phyloP scores from a whole-genome alignment of 78 protist species.

The Speleostelium caveatum region DNA sequence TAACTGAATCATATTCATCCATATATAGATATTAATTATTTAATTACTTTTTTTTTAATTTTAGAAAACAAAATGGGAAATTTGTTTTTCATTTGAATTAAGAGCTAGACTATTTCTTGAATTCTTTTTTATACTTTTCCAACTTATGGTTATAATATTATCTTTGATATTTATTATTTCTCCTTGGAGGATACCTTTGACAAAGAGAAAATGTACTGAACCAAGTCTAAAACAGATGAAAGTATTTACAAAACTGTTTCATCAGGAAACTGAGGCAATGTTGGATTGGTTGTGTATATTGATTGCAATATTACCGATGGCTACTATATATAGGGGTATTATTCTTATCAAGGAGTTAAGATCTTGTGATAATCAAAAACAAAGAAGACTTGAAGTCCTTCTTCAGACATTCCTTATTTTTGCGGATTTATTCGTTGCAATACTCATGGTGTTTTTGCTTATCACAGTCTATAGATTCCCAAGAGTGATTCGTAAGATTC shows the following conservation, averaged over 20 bases:
- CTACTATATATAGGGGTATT: constrained; percentile 15
- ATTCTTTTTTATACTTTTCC: not conserved
- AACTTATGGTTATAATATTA: not conserved
- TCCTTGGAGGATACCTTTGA: constrained; percentile 30
- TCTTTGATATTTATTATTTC: constrained; percentile 3
- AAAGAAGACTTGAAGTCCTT: constrained; percentile 6
- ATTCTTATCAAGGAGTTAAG: not conserved
- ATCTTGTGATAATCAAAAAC: not conserved
- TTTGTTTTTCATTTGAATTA: not conserved
- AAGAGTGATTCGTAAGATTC: not conserved
- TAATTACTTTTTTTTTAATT: too few species aligned
- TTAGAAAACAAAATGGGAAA: constrained; percentile 1
- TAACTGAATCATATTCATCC: not conserved
- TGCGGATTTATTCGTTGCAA: constrained; percentile 14
- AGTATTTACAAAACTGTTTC: not conserved
- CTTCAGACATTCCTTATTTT: not conserved
- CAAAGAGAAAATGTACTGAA: not conserved
- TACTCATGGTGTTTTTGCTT: constrained; percentile 1
- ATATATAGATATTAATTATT: too few species aligned
- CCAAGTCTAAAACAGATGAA: not conserved
- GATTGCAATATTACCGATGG: not conserved
- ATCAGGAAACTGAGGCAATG: not conserved
- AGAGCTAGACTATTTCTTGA: constrained; percentile 1
- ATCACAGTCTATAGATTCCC: constrained; percentile 40
- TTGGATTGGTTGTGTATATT: constrained; percentile 18